A percentile compares a stretch with the other conserved stretches of the same genome.
These are phyloP conservation scores for Saussurea involucrata DNA, from an alignment of 129 eudicot genomes.

Conservation along the genomic window DNA sequence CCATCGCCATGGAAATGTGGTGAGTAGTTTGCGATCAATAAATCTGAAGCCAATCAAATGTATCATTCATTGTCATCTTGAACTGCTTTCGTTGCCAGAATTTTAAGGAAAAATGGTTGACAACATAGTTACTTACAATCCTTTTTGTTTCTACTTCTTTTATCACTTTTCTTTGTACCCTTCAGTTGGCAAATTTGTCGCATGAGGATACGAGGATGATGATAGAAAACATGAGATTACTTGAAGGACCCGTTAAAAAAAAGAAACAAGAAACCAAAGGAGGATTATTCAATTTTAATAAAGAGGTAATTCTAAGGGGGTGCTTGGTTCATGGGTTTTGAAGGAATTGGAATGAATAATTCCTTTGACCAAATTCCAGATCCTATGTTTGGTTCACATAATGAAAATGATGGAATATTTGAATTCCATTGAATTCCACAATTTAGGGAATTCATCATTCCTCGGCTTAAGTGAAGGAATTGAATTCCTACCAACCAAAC, in stretches of 20 bases:
- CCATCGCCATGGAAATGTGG: not conserved
- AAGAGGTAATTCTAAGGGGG: constrained; percentile 57
- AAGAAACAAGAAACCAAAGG: constrained; percentile 46
- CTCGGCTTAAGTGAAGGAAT: too few species aligned
- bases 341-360: too few species aligned
- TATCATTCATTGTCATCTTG: not conserved
- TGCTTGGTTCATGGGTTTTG: too few species aligned
- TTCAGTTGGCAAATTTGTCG: constrained; percentile 78
- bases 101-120: not conserved
- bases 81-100: too few species aligned
- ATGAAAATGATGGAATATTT: too few species aligned
- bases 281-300: constrained; percentile 66
- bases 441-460: too few species aligned
- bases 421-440: too few species aligned
- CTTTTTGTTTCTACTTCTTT: constrained; percentile 1
- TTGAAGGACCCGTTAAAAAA: constrained; percentile 51
- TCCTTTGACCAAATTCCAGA: too few species aligned
- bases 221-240: constrained; percentile 73
- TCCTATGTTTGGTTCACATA: too few species aligned
- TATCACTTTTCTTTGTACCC: not conserved
- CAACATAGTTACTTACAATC: not conserved
- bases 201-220: constrained; percentile 63
- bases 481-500: too few species aligned
- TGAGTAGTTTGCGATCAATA: not conserved
- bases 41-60: not conserved